Evolutionary conservation across 2,329 filamentous ascomycete genomes (phyloP).

Genomic region (Beauveria varroae): DNA sequence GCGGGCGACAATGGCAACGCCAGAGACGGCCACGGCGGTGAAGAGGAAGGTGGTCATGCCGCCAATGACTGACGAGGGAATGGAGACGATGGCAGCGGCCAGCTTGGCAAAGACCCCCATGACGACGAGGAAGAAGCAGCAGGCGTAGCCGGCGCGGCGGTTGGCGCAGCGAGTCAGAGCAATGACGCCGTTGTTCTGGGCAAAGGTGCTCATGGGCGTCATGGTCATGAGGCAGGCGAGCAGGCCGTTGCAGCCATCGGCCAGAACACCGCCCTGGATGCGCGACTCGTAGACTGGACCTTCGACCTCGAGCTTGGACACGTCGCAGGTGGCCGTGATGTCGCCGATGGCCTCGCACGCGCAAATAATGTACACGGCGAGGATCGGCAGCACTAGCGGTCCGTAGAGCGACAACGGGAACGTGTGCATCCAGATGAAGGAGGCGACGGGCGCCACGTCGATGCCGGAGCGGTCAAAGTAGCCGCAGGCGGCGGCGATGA

Average conservation of each 20-base stretch:
- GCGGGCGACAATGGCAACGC: conserved; percentile 66
- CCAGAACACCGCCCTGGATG: conserved; percentile 71
- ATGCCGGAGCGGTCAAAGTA: conserved; percentile 73
- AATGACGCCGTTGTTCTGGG: conserved; percentile 81
- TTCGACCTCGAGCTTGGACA: conserved; percentile 66
- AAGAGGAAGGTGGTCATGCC: conserved; percentile 80
- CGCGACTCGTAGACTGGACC: conserved; percentile 65
- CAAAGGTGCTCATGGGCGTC: conserved; percentile 72
- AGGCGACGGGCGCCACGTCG: conserved; percentile 60
- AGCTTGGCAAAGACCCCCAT: conserved; percentile 83
- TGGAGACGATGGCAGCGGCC: conserved; percentile 68
- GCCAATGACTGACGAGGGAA: conserved; percentile 58
- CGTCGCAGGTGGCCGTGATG: conserved; percentile 75
- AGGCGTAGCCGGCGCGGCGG: conserved; percentile 70
- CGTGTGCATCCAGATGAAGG: conserved; percentile 73
- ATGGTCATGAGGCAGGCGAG: conserved; percentile 72
- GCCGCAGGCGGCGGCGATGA: conserved; percentile 68
- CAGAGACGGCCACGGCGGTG: conserved; percentile 66
- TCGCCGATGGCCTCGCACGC: conserved; percentile 76
- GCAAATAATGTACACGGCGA: conserved; percentile 64
- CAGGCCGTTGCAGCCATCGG: conserved; percentile 69
- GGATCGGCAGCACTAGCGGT: conserved; percentile 63
- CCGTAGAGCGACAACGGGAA: conserved; percentile 67
- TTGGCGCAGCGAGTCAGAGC: conserved; percentile 76
- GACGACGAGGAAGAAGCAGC: conserved; percentile 67